A percentile compares a stretch with the other conserved stretches of the same genome.
Evolutionary conservation across 352 stramenopile genomes (phyloP).

Genomic region (Globisporangium carolinianum): DNA sequence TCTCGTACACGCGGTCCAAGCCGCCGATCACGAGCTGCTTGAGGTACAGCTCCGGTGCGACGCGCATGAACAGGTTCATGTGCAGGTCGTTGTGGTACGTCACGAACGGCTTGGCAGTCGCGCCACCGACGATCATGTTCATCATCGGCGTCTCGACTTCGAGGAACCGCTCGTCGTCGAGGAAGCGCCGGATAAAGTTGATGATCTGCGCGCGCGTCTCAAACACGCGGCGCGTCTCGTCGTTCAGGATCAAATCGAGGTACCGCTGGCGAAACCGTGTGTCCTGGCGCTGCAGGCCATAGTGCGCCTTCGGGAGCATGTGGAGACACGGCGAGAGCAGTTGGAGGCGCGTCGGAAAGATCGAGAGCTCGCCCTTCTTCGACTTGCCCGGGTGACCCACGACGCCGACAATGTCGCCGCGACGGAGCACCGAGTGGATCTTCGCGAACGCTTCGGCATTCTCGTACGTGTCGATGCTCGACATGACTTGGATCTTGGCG

Average conservation of each 20-base stretch:
- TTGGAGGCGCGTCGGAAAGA: conserved; percentile 88
- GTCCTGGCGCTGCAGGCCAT: conserved; percentile 66
- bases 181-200: conserved; percentile 88
- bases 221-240: conserved; percentile 91
- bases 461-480: conserved; percentile 64
- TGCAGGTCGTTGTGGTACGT: conserved; percentile 96
- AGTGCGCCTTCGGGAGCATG: conserved; percentile 75
- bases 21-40: conserved; percentile 98
- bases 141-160: conserved; percentile 99
- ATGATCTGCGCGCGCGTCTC: conserved; percentile 92
- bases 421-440: conserved; percentile 89
- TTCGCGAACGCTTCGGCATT: conserved; percentile 44
- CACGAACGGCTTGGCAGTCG: conserved; percentile 96
- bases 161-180: conserved; percentile 94
- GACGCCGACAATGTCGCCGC: conserved; percentile 96
- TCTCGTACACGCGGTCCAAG: conserved; percentile 97
- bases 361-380: conserved; percentile 96
- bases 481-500: conserved; percentile 97
- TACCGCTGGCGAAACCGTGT: conserved; percentile 91
- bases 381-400: conserved; percentile 93
- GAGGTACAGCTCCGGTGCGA: conserved; percentile 97
- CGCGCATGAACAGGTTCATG: conserved; percentile 95
- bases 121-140: conserved; percentile 92
- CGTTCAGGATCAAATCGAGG: conserved; percentile 96
- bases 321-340: conserved; percentile 83